Base-by-base conservation (phyloP, 352 stramenopile genomes). In the Phytophthora agathidicida region DNA sequence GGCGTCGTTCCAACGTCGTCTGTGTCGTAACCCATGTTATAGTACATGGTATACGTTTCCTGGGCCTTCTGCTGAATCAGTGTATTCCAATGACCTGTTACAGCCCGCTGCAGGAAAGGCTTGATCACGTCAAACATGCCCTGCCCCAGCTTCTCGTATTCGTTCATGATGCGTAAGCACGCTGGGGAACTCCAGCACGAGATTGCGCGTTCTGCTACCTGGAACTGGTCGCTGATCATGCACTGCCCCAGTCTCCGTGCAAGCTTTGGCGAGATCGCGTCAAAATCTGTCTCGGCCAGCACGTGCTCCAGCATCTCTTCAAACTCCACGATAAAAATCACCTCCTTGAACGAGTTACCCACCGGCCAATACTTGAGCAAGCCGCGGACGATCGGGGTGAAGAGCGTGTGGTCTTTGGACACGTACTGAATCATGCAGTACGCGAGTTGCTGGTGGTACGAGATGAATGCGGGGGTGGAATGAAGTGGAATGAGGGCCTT, bases 401-500 rank as follows among this genome's bases (percentile, higher is more conserved):
- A 93, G n/a, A 93, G 72, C 46, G 77, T 80, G 67, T 94, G 86
- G 52, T 96, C 88, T 55, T 96, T 96, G 6, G 80, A 88, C 13
- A 95, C 87, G 68, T 94, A 96, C 70, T 95, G 85, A 55, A 92
- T 92, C 83, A 96, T 94, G 64, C 85, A 94, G 63, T 96, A 95
- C 56, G 84, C 86, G 35, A 96, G 75, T 43, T 95, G 83, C 57
- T 94, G 86, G 55, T 96, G 88, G 39, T 95, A 96, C 53, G 84
- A 92, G 58, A 93, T 80, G 48, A 94, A 94, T 30, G 86, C 86
- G 20, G 85, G 86, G 35, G 83, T 91, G 32, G 81, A 91, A 62
- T 96, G 88, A 5, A 96, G 77, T 23, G 88, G 88, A 24, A 96
- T 92, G 27, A 96, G 69, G 27, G 88, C 83, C 42, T 89, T 89